Conservation (phyloP, 352 stramenopile species). For the Globisporangium ultimum region DNA sequence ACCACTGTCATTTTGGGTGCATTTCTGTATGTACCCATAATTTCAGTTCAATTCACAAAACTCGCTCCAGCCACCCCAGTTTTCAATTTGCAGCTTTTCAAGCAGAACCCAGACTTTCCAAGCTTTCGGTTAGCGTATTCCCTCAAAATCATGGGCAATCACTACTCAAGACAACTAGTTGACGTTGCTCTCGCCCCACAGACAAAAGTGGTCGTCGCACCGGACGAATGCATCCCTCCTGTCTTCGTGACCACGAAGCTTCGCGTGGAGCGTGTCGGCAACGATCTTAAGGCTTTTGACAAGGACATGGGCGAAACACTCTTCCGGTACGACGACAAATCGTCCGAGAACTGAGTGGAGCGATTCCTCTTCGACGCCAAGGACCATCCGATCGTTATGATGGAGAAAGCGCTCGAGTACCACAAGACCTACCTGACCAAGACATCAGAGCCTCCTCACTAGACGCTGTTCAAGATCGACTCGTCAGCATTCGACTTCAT, state of each 20-base stretch:
- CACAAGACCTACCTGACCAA: neutral
- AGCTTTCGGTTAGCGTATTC: no score
- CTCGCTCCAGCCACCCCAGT: no score
- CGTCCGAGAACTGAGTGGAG: neutral
- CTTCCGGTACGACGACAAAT: neutral
- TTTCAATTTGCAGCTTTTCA: no score
- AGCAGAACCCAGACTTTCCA: no score
- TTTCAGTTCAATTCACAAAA: no score
- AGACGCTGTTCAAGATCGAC: neutral
- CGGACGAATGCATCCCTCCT: neutral
- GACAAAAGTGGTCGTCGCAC: neutral
- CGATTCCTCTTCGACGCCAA: neutral
- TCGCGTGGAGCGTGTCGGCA: neutral
- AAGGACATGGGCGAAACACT: neutral
- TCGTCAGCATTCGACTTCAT: neutral
- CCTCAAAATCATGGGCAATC: neutral
- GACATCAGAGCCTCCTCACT: neutral
- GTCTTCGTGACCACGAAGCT: neutral
- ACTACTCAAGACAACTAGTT: neutral
- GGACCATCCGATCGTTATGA: neutral
- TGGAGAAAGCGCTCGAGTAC: constrained; percentile 4
- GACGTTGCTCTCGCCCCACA: neutral
- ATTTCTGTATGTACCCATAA: no score
- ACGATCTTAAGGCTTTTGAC: neutral
- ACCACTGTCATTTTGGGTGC: no score